phyloP scores from a whole-genome alignment of 2,329 filamentous ascomycete genomes.

The Peltaster fructicola region DNA sequence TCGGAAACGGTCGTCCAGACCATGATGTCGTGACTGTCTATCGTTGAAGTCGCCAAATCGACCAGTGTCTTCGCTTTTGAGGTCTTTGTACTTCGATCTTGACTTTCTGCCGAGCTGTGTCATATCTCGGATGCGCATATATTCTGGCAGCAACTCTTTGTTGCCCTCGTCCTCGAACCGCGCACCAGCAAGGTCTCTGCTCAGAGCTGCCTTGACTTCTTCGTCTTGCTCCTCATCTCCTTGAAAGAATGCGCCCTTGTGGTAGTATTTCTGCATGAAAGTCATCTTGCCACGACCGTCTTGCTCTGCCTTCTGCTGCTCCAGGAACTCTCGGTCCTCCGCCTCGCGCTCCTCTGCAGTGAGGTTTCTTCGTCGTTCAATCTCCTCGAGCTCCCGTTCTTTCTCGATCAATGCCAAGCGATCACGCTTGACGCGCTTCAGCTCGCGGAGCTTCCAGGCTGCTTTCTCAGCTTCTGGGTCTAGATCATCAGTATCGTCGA shows the following conservation, averaged over 20 bases:
- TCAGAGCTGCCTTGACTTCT: slow-evolving; percentile 58
- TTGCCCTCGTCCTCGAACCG: slow-evolving; percentile 66
- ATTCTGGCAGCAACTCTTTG: slow-evolving; percentile 69
- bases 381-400: slow-evolving; percentile 73
- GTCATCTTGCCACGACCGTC: slow-evolving; percentile 62
- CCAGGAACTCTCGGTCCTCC: slow-evolving; percentile 67
- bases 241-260: slow-evolving; percentile 90
- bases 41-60: slow-evolving; percentile 50
- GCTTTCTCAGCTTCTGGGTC: slow-evolving; percentile 79
- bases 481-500: slow-evolving; percentile 76
- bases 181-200: slow-evolving; percentile 72
- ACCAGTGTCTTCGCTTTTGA: slow-evolving; percentile 81
- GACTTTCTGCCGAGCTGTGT: slow-evolving; percentile 87
- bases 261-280: slow-evolving; percentile 91
- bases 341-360: slow-evolving; percentile 69
- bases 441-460: slow-evolving; percentile 84
- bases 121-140: slow-evolving; percentile 84
- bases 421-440: slow-evolving; percentile 74
- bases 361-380: slow-evolving; percentile 73
- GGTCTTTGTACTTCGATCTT: slow-evolving; percentile 72
- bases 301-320: slow-evolving; percentile 58
- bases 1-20: slow-evolving; percentile 48
- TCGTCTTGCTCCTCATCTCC: slow-evolving; percentile 42
- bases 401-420: slow-evolving; percentile 66
- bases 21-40: slow-evolving; percentile 31